A percentile compares a stretch with the other conserved stretches of the same genome.
Evolutionary conservation across 1,284 basidiomycete species (phyloP).

Genomic region (Rugiboletus extremiorientalis): DNA sequence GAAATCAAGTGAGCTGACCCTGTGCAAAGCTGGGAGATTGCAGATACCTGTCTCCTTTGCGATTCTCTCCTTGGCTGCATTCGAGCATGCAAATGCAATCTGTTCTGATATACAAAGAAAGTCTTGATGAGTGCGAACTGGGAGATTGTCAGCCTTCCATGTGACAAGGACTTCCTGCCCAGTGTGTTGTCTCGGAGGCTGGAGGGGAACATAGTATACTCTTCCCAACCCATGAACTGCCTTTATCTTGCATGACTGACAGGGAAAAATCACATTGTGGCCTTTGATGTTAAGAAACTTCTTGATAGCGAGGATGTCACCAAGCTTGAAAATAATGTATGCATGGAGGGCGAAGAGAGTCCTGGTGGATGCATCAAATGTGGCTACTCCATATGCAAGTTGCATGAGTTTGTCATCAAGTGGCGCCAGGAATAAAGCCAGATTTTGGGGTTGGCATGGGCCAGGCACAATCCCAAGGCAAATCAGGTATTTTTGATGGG

Average conservation of each 20-base stretch:
- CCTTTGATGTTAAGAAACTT: not conserved
- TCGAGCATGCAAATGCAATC: not conserved
- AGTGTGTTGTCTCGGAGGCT: not conserved
- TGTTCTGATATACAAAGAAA: not conserved
- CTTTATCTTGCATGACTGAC: not conserved
- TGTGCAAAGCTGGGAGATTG: conserved; percentile 13
- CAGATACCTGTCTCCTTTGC: conserved; percentile 28
- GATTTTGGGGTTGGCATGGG: too few species aligned
- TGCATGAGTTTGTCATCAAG: too few species aligned
- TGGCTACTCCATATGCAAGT: too few species aligned
- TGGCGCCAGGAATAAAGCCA: too few species aligned
- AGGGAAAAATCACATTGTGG: not conserved
- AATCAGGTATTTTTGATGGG: too few species aligned
- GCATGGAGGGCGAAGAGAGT: too few species aligned
- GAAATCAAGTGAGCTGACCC: conserved; percentile 24
- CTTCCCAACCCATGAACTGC: fast-evolving
- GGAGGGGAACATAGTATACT: not conserved
- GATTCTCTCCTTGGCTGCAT: conserved; percentile 13
- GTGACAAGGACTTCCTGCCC: fast-evolving
- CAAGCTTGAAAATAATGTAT: too few species aligned
- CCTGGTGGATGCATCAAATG: too few species aligned
- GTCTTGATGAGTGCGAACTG: fast-evolving
- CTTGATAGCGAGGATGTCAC: too few species aligned
- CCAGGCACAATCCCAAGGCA: too few species aligned
- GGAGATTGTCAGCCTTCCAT: not conserved